Conservation (phyloP, 2,329 filamentous ascomycete genomes). For the Arthroderma uncinatum region DNA sequence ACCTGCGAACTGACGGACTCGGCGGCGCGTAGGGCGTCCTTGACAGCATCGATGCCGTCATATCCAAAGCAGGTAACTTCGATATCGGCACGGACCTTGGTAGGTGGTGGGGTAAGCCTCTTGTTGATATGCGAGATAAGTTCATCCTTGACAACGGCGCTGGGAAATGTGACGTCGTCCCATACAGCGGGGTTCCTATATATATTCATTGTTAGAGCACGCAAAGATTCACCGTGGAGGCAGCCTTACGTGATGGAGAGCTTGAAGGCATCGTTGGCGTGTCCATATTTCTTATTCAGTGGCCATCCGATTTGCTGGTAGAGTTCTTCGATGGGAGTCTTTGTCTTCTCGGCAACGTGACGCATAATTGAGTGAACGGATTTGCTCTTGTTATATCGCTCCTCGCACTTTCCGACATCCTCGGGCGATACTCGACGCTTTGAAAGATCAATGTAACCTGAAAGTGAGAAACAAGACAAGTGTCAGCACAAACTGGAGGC, state of each 20-base stretch:
- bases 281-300: slow-evolving; percentile 92
- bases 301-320: slow-evolving; percentile 96
- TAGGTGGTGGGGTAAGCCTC: slow-evolving; percentile 93
- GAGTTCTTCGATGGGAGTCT: slow-evolving; percentile 82
- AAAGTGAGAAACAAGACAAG: not conserved
- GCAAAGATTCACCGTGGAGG: not conserved
- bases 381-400: slow-evolving; percentile 99
- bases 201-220: slow-evolving; percentile 6
- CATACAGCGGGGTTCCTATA: slow-evolving; percentile 83
- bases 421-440: slow-evolving; percentile 97
- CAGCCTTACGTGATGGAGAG: slow-evolving; percentile 78
- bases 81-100: slow-evolving; percentile 94
- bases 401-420: slow-evolving; percentile 96
- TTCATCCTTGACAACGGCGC: slow-evolving; percentile 73
- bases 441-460: slow-evolving; percentile 92
- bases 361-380: slow-evolving; percentile 98
- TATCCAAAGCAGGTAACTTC: slow-evolving; percentile 94
- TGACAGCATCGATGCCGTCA: slow-evolving; percentile 96
- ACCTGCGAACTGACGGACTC: slow-evolving; percentile 94
- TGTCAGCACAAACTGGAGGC: slow-evolving; percentile 14
- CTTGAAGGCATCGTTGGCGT: slow-evolving; percentile 97
- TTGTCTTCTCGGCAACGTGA: slow-evolving; percentile 95
- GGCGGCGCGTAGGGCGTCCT: slow-evolving; percentile 78
- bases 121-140: slow-evolving; percentile 93
- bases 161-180: slow-evolving; percentile 85